A percentile compares a stretch with the other conserved stretches of the same genome.
These are phyloP conservation scores for Amaranthus tricolor DNA, from an alignment of 179 eudicot genomes.

Conservation along the genomic window DNA sequence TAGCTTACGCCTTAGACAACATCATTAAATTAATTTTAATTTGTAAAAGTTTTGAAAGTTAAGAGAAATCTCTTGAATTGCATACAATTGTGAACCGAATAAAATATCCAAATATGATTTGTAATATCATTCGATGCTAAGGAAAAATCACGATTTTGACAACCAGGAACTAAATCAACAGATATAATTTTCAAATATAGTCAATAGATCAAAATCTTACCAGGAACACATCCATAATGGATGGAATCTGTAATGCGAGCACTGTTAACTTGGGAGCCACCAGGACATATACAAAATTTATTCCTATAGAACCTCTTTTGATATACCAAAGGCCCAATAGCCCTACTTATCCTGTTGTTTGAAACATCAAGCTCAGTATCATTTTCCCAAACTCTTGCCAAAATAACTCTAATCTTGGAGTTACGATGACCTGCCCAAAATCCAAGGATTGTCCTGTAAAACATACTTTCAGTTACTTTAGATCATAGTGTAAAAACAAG, in stretches of 20 bases:
- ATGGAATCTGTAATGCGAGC: conserved; percentile 93
- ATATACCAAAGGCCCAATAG: conserved; percentile 70
- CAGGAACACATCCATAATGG: conserved; percentile 97
- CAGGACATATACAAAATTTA: conserved; percentile 93
- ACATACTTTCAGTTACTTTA: not conserved
- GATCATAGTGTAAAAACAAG: not conserved
- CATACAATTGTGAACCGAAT: too few relatives aligned
- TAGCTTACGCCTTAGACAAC: too few relatives aligned
- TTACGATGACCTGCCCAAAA: conserved; percentile 98
- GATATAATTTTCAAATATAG: not conserved
- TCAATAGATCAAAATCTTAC: conserved; percentile 37
- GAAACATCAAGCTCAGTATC: conserved; percentile 91
- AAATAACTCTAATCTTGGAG: conserved; percentile 82
- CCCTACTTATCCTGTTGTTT: conserved; percentile 88
- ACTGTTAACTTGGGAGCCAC: conserved; percentile 98
- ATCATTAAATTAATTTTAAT: too few relatives aligned
- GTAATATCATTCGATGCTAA: too few relatives aligned
- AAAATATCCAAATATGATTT: too few relatives aligned
- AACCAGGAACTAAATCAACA: too few relatives aligned
- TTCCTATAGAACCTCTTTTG: conserved; percentile 82
- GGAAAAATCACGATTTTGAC: too few relatives aligned
- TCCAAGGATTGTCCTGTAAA: conserved; percentile 83
- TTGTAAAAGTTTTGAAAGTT: too few relatives aligned
- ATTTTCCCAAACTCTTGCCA: conserved; percentile 90
- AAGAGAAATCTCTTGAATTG: too few relatives aligned